Evolutionary conservation across 2,329 filamentous ascomycete species (phyloP).

Genomic region (Akanthomyces dipterigenus): DNA sequence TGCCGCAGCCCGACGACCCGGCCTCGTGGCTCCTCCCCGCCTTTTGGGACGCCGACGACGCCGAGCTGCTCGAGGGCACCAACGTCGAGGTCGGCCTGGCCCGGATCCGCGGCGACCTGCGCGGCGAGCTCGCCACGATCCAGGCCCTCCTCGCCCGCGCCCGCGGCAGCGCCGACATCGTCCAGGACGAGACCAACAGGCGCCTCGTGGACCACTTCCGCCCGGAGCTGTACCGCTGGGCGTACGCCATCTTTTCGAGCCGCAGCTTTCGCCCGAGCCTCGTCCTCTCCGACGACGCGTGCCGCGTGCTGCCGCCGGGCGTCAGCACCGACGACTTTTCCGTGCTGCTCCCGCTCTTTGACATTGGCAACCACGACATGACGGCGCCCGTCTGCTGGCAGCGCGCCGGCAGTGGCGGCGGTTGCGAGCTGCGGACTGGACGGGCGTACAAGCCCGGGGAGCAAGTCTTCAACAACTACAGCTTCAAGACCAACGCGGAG

Average conservation of each 20-base stretch:
- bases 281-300: slow-evolving; percentile 69
- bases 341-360: slow-evolving; percentile 62
- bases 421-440: slow-evolving; percentile 37
- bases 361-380: slow-evolving; percentile 66
- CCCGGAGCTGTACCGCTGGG: slow-evolving; percentile 53
- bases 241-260: slow-evolving; percentile 57
- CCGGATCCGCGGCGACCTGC: slow-evolving; percentile 41
- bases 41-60: slow-evolving; percentile 57
- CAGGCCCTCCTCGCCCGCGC: slow-evolving; percentile 25
- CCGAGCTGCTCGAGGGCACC: slow-evolving; percentile 49
- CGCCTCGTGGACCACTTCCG: slow-evolving; percentile 32
- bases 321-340: slow-evolving; percentile 52
- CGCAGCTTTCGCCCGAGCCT: slow-evolving; percentile 58
- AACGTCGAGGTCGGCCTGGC: slow-evolving; percentile 43
- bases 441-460: slow-evolving; percentile 42
- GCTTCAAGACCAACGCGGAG: slow-evolving; percentile 66
- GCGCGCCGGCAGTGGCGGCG: slow-evolving; percentile 20
- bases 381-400: slow-evolving; percentile 54
- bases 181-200: slow-evolving; percentile 18
- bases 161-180: neutral
- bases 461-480: slow-evolving; percentile 66
- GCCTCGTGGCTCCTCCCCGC: neutral
- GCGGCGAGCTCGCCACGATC: slow-evolving; percentile 39
- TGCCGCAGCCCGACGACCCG: slow-evolving; percentile 53
- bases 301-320: slow-evolving; percentile 46